Percentiles rank a stretch among this genome's conserved stretches.
Conservation (phyloP, 2,329 filamentous ascomycete species). For the Aspergillus sp. region DNA sequence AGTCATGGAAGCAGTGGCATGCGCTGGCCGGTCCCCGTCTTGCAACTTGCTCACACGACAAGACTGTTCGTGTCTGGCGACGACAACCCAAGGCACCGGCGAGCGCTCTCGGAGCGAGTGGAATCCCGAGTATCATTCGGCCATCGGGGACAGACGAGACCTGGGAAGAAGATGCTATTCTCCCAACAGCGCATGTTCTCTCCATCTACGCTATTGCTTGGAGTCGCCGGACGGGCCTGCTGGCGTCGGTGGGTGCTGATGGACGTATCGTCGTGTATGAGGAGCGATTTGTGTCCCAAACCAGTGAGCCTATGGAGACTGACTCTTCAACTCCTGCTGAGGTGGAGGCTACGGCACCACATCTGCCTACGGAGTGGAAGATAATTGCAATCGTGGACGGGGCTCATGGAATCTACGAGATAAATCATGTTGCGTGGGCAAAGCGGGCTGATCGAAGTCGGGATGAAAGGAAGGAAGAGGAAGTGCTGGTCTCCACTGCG, state of each 20-base stretch:
- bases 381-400: constrained; percentile 70
- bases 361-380: constrained; percentile 65
- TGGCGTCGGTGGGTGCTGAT: constrained; percentile 90
- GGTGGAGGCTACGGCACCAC: not conserved
- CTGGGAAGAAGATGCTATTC: constrained; percentile 76
- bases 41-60: constrained; percentile 83
- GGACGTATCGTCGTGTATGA: constrained; percentile 79
- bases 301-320: constrained; percentile 29
- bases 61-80: constrained; percentile 78
- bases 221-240: constrained; percentile 75
- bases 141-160: constrained; percentile 72
- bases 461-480: constrained; percentile 63
- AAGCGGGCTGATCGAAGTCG: constrained; percentile 69
- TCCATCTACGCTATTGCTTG: constrained; percentile 85
- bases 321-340: constrained; percentile 18
- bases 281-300: constrained; percentile 56
- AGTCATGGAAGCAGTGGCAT: constrained; percentile 36
- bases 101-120: constrained; percentile 31
- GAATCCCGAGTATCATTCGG: constrained; percentile 89
- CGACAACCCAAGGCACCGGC: constrained; percentile 55
- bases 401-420: constrained; percentile 88
- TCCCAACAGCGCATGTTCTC: constrained; percentile 76
- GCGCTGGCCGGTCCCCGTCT: constrained; percentile 60
- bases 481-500: constrained; percentile 87
- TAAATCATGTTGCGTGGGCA: constrained; percentile 92